Evolutionary conservation across 2,329 filamentous ascomycete species (phyloP), one percentile per base, ranked within the genome.

Genomic region (Aplosporella prunicola): DNA sequence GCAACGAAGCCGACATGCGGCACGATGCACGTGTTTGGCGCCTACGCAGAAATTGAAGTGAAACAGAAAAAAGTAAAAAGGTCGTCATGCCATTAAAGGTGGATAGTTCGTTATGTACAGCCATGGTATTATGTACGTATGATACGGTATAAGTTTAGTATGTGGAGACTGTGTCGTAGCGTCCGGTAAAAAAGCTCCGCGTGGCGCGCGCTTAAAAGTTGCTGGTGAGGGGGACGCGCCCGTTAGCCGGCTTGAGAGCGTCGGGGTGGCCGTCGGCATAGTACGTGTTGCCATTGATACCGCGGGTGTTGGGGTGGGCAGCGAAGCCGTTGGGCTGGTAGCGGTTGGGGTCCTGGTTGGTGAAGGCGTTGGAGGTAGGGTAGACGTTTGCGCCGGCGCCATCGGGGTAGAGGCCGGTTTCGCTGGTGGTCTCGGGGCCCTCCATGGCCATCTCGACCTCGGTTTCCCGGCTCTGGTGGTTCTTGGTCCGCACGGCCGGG

Each of bases 401-500:
- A 23, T 42, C 30, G 7, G n/a, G 17, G 20, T 42, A 39, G 29
- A 40, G 20, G 20, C 31, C 30, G 6, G 24, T 28, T n/a, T 39
- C 10, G 30, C 24, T 29, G 34, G 24, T 8, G 7, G 24, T 24
- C 23, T 41, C 26, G 28, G 9, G 9, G 9, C 24, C 26, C 4
- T 28, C 28, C 24, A 43, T 43, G 9, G 42, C 45, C 40, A 47
- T 44, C 33, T 59, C 53, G 50, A 61, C 57, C 29, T 58, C 49
- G 3, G 57, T 61, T 40, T 54, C 49, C 35, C 47, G 42, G 37
- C 50, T 53, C 41, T 63, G 53, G 43, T 58, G 56, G 46, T 64
- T 56, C 45, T 71, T 75, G 9, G 77, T 82, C 44, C 72, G 67
- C 2, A 82, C 67, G 9, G 85, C 84, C 0, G 91, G 91, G 45